Conservation (phyloP, 2,329 filamentous ascomycete species). For the Herpotrichia juniperi region DNA sequence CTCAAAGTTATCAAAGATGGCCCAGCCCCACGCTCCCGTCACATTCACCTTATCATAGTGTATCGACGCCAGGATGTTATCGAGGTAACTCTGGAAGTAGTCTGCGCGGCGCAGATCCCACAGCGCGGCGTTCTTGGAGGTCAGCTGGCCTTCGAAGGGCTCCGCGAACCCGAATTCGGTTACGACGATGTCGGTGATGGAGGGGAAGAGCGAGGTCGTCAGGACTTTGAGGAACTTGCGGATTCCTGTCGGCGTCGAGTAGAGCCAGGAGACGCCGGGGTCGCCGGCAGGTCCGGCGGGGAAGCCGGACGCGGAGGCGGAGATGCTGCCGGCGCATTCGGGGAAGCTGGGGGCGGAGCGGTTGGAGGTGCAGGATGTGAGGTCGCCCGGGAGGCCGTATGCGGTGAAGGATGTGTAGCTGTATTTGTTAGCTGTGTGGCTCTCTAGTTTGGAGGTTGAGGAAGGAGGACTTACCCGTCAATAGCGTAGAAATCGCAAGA, state of each 20-base stretch:
- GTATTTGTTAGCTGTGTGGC: no score
- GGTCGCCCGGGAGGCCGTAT: slow-evolving; percentile 36
- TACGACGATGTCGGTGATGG: slow-evolving; percentile 48
- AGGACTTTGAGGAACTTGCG: slow-evolving; percentile 51
- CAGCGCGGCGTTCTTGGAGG: slow-evolving; percentile 35
- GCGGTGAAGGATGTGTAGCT: slow-evolving; percentile 42
- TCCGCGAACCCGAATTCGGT: slow-evolving; percentile 52
- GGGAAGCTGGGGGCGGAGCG: slow-evolving; percentile 48
- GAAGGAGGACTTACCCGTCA: no score
- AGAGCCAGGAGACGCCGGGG: slow-evolving; percentile 49
- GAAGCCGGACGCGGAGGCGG: slow-evolving; percentile 48
- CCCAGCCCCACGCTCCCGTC: no score
- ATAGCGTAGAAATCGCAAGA: slow-evolving; percentile 53
- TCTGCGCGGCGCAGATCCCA: slow-evolving; percentile 51
- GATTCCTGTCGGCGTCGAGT: slow-evolving; percentile 47
- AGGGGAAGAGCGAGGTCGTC: slow-evolving; percentile 51
- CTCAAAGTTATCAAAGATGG: slow-evolving; percentile 52
- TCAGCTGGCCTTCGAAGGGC: slow-evolving; percentile 47
- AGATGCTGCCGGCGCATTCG: slow-evolving; percentile 47
- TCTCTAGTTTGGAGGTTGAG: no score
- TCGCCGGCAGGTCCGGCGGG: slow-evolving; percentile 53
- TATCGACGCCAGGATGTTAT: slow-evolving; percentile 48
- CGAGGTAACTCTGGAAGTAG: slow-evolving; percentile 50
- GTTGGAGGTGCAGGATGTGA: slow-evolving; percentile 50
- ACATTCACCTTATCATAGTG: slow-evolving; percentile 49